Evolutionary conservation across 202 grass and related monocot species (phyloP), one percentile per base, ranked within the genome.

Genomic region (Schoenoplectus triqueter): DNA sequence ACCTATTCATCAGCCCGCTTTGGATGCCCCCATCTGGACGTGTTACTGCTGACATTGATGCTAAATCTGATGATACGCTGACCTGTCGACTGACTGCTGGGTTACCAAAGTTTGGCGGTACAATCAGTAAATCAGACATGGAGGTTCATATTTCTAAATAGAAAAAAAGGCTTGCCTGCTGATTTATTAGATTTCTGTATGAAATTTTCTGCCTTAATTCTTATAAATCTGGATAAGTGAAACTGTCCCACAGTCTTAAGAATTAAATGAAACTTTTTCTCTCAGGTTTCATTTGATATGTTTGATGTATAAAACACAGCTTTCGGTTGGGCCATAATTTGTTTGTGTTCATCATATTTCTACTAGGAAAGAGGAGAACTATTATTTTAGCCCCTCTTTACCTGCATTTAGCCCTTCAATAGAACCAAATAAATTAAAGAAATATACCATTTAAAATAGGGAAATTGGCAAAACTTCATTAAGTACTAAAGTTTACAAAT

Each of bases 11-110:
- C 86, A 68, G 89, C 80, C 89, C 84, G 71, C 81, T 91, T 84
- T 94, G 89, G 81, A 87, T 64, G 61, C 87, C 92, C 45, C 89
- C 92, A 69, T 94, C 81, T 86, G 90, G 64, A 49, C 90, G 86
- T 83, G 89, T 87, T 90, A 93, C 94, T 19, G 87, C 76, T 84
- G 92, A 89, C 50, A 89, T 84, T 59, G 90, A 88, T 7, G 87
- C 87, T 91, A 86, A 90, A 75, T 89, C 86, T 0, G 87, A 82
- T 10, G 90, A 87, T 66, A 92, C 86, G 75, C 92, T 88, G 71
- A 93, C 74, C 19, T 85, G 95, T 69, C 92, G 87, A 86, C 92
- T 87, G 42, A 87, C 78, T 19, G 71, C 79, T 75, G 86, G 73
- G 56, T 91, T 89, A 15, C 84, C 87, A 73, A 69, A 57, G 82